Base-by-base conservation (phyloP, 352 stramenopile species). In the Sclerospora graminicola region DNA sequence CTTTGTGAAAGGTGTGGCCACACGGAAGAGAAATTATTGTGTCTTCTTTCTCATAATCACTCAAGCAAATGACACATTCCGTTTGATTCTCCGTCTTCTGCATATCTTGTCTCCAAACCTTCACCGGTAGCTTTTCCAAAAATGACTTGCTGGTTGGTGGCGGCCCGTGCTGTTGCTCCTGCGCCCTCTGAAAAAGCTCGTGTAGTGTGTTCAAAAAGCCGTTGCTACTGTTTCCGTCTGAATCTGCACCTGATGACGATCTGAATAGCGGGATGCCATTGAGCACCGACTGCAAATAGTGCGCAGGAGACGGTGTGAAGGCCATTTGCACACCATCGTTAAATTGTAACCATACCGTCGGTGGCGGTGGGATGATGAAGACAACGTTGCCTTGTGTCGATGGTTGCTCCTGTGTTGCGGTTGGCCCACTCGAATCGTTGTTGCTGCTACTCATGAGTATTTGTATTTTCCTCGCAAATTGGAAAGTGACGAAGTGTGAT, bases 61-160 rank as follows among this genome's bases (percentile, higher is more conserved):
- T 73, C 29, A 89, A 46, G 40, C 78, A 89, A 43, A 89, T 89
- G 40, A 76, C 56, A 43, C 78, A 89, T 41, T 87, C 74, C 6
- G 55, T 73, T 61, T 80, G 53, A 24, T 61, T 70, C 27, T 83
- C 75, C 0, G 30, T 61, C 36, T 63, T 48, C n/a, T 66, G 60
- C 51, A 64, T 60, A 10, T 48, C 51, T 0, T 51, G 14, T 0
- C 60, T 63, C 75, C 75, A 88, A 5, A 59, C 67, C 60, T 84
- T 81, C 21, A 77, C 31, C 7, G 75, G 72, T 16, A 88, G 54
- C 35, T 67, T 77, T 19, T 84, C 72, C 42, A 88, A 48, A 34
- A 88, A 84, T 8, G 39, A 18, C 46, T 83, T 84, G 54, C 69
- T 82, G 13, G 75, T 88, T 14, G 75, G 72, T 5, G 75, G 75